phyloP scores from a whole-genome alignment of 1,139 yeast species.

The Yamadazyma blattariae region DNA sequence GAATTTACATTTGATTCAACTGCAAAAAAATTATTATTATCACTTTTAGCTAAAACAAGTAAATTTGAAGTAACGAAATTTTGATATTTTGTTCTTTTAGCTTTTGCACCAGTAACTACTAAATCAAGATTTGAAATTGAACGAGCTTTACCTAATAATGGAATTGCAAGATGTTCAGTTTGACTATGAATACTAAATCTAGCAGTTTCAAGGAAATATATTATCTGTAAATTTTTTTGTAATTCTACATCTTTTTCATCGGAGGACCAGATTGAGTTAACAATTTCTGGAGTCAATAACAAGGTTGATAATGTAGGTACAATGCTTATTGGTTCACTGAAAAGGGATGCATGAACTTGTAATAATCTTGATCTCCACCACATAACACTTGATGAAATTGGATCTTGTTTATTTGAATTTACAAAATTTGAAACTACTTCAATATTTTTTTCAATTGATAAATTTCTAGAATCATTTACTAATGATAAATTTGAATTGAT shows the following conservation, averaged over 20 bases:
- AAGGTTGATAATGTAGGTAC: constrained; percentile 40
- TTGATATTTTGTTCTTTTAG: constrained; percentile 85
- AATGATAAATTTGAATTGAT: constrained; percentile 28
- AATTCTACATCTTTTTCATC: constrained; percentile 20
- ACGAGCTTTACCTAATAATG: constrained; percentile 51
- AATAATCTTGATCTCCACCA: constrained; percentile 79
- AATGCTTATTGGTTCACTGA: constrained; percentile 55
- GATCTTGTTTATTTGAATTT: constrained; percentile 11
- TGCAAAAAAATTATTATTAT: constrained; percentile 17
- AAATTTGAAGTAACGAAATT: constrained; percentile 66
- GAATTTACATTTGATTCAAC: constrained; percentile 11
- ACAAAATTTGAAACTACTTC: constrained; percentile 7
- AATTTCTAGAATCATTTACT: constrained; percentile 20
- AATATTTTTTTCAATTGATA: constrained; percentile 18
- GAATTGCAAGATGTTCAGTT: constrained; percentile 55
- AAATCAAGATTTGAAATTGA: constrained; percentile 59
- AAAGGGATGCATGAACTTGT: constrained; percentile 58
- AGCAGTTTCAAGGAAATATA: constrained; percentile 65
- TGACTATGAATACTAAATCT: constrained; percentile 59
- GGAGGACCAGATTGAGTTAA: constrained; percentile 28
- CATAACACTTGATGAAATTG: constrained; percentile 44
- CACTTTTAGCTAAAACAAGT: constrained; percentile 72
- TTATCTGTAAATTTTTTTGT: constrained; percentile 37
- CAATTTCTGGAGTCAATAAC: constrained; percentile 32
- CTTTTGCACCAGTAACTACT: constrained; percentile 82